These are phyloP conservation scores for Kalanchoe fedtschenkoi DNA, from an alignment of 164 flowering plant species.

Conservation along the genomic window DNA sequence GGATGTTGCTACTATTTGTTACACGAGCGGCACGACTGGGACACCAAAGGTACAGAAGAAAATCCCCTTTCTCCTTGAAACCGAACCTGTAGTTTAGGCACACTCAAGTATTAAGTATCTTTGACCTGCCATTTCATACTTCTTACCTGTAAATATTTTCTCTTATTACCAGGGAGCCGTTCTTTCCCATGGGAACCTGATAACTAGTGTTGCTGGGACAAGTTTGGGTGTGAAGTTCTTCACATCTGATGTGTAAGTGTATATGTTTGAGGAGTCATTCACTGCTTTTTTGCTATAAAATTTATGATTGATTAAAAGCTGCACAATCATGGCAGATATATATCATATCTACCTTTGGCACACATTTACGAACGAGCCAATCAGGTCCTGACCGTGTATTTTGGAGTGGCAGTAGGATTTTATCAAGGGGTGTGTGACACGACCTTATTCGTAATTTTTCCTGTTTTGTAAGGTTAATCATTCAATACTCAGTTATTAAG, in stretches of 20 bases:
- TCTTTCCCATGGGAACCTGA: conserved; percentile 70
- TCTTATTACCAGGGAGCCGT: conserved; percentile 60
- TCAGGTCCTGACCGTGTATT: conserved; percentile 46
- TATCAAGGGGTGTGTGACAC: conserved; percentile 74
- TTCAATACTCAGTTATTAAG: neutral
- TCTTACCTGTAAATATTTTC: neutral
- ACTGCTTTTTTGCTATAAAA: neutral
- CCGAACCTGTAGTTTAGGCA: neutral
- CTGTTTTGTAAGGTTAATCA: neutral
- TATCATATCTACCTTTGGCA: conserved; percentile 96
- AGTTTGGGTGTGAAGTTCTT: conserved; percentile 25
- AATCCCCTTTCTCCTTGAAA: neutral
- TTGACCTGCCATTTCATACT: neutral
- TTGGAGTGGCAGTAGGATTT: conserved; percentile 86
- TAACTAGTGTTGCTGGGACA: conserved; percentile 74
- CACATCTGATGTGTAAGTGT: conserved; percentile 79
- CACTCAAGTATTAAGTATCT: neutral
- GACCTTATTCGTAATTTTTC: neutral
- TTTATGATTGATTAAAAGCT: neutral
- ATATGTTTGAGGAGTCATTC: neutral
- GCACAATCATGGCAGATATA: conserved; percentile 37
- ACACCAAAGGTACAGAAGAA: conserved; percentile 69
- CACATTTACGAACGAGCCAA: conserved; percentile 91
- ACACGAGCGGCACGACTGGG: conserved; percentile 99
- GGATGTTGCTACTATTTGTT: conserved; percentile 94